These are phyloP conservation scores for Boletus vinaceobasis DNA, from an alignment of 768 basidiomycete genomes.

Conservation along the genomic window DNA sequence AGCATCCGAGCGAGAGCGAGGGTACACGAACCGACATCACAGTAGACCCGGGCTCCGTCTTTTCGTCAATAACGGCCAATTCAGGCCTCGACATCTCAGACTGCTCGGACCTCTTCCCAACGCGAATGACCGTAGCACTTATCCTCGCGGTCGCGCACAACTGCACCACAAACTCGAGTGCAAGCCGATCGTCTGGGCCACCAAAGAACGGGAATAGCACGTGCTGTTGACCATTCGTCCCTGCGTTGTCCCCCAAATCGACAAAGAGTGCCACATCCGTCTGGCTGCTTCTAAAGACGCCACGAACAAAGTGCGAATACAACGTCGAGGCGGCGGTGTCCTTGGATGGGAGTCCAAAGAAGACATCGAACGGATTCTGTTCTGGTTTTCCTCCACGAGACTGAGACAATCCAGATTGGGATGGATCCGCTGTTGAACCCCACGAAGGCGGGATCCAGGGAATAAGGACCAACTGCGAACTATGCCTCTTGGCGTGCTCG, in stretches of 20 bases:
- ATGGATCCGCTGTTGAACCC: constrained; percentile 26
- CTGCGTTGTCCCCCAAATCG: constrained; percentile 51
- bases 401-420: constrained; percentile 21
- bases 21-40: constrained; percentile 9
- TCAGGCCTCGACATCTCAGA: constrained; percentile 53
- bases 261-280: constrained; percentile 84
- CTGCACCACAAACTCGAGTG: constrained; percentile 78
- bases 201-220: constrained; percentile 91
- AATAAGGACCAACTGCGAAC: constrained; percentile 73
- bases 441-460: constrained; percentile 68
- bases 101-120: constrained; percentile 37
- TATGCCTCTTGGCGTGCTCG: constrained; percentile 51
- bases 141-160: constrained; percentile 60
- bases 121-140: constrained; percentile 69
- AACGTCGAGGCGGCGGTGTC: constrained; percentile 53
- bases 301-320: constrained; percentile 83
- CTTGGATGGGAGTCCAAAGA: constrained; percentile 56
- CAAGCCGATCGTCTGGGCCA: constrained; percentile 89
- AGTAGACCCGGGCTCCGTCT: constrained; percentile 28
- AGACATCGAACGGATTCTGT: constrained; percentile 70
- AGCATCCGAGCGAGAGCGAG: neutral
- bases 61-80: constrained; percentile 57
- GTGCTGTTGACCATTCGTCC: constrained; percentile 44
- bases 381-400: constrained; percentile 18
- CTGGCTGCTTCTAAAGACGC: constrained; percentile 68